phyloP scores from a whole-genome alignment of 2,329 filamentous ascomycete genomes.

The Cordyceps pruinosa region DNA sequence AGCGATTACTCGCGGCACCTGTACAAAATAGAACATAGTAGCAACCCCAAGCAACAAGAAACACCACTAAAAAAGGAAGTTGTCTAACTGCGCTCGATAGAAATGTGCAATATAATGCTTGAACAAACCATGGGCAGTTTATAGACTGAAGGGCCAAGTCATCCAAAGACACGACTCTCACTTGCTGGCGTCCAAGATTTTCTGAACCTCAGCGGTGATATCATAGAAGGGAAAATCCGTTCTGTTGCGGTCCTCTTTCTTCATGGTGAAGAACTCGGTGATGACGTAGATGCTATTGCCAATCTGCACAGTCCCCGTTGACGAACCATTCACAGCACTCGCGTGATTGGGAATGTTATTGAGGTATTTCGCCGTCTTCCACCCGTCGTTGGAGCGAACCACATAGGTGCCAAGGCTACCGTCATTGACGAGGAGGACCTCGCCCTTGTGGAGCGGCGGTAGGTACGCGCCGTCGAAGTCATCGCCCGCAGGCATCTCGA shows the following conservation, averaged over 20 bases:
- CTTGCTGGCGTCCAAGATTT: neutral
- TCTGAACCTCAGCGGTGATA: neutral
- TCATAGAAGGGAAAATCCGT: neutral
- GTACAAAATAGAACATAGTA: too few relatives aligned
- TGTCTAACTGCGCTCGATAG: too few relatives aligned
- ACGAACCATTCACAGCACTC: slow-evolving; percentile 12
- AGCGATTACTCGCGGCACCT: too few relatives aligned
- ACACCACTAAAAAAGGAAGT: too few relatives aligned
- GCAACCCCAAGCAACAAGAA: too few relatives aligned
- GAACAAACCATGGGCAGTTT: too few relatives aligned
- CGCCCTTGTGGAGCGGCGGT: slow-evolving; percentile 26
- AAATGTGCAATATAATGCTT: too few relatives aligned
- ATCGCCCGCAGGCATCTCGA: neutral
- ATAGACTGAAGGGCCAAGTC: too few relatives aligned
- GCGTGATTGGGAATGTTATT: slow-evolving; percentile 23
- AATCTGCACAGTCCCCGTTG: slow-evolving; percentile 16
- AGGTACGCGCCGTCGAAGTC: slow-evolving; percentile 26
- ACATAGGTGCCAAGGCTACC: slow-evolving; percentile 28
- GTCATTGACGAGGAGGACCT: slow-evolving; percentile 27
- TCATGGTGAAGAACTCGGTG: neutral
- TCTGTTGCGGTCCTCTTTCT: neutral
- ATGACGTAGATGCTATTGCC: neutral
- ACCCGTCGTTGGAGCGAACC: slow-evolving; percentile 28
- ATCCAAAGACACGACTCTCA: too few relatives aligned
- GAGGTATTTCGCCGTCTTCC: slow-evolving; percentile 29